These are phyloP conservation scores for Triadica sebifera DNA, from an alignment of 345 rosid species.

Conservation along the genomic window DNA sequence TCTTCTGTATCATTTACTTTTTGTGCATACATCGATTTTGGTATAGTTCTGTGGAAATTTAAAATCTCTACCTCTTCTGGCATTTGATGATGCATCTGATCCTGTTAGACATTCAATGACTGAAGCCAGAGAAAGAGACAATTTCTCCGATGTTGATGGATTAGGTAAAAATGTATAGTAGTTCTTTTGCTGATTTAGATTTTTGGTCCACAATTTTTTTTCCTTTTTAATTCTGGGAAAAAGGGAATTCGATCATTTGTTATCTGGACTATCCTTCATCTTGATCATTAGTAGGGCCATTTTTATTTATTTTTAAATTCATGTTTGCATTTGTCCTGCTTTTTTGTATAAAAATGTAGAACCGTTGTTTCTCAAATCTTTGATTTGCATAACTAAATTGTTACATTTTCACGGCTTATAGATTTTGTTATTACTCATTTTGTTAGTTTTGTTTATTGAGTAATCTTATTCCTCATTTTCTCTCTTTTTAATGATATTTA, in stretches of 20 bases:
- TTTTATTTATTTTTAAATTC: background rate
- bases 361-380: background rate
- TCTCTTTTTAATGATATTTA: background rate
- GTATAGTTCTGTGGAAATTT: background rate
- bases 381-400: conserved; percentile 1
- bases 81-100: conserved; percentile 6
- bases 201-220: background rate
- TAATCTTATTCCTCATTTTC: background rate
- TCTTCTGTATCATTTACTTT: background rate
- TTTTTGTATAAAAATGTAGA: background rate
- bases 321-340: background rate
- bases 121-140: background rate
- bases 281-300: background rate
- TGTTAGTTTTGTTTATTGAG: background rate
- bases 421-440: too few relatives aligned
- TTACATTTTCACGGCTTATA: background rate
- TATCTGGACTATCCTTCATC: background rate
- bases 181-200: background rate
- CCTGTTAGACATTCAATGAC: background rate
- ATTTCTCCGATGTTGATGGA: background rate
- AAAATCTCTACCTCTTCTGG: conserved; percentile 1
- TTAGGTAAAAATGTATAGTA: background rate
- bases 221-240: background rate
- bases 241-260: background rate
- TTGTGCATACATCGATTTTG: conserved; percentile 6